A percentile compares a stretch with the other conserved stretches of the same genome.
Evolutionary conservation across 495 filamentous ascomycete species (phyloP).

Genomic region (Xylaria telfairii): DNA sequence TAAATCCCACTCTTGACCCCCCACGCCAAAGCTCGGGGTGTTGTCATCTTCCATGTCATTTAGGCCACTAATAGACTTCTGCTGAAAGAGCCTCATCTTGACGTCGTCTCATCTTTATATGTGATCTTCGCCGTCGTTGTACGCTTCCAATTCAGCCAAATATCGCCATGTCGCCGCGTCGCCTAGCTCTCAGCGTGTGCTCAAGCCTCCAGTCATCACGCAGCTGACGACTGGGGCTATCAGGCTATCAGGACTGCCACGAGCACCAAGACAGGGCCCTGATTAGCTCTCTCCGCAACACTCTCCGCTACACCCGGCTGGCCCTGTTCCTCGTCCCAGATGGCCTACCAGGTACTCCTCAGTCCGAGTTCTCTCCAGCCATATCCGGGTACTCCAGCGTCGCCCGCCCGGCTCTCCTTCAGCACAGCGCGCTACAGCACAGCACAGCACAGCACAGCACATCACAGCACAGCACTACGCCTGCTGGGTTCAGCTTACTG

Average conservation of each 20-base stretch:
- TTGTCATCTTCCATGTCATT: conserved; percentile 44
- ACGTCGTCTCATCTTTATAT: conserved; percentile 38
- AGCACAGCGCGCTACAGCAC: not conserved
- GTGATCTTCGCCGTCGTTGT: conserved; percentile 25
- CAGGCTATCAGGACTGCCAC: conserved; percentile 23
- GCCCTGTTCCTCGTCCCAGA: conserved; percentile 11
- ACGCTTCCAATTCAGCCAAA: conserved; percentile 20
- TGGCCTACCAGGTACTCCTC: not conserved
- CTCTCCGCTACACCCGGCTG: conserved; percentile 12
- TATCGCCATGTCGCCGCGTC: conserved; percentile 17
- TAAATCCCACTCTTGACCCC: conserved; percentile 42
- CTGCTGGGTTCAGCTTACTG: conserved; percentile 6
- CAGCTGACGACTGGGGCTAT: conserved; percentile 23
- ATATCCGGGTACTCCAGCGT: not conserved
- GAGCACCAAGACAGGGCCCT: conserved; percentile 17
- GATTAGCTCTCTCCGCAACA: conserved; percentile 17
- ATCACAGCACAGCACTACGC: not conserved
- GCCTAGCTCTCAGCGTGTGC: conserved; percentile 5
- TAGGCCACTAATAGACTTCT: conserved; percentile 41
- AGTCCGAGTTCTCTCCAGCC: not conserved
- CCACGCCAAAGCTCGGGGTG: conserved; percentile 38
- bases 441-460: not conserved
- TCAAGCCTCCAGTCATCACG: conserved; percentile 15
- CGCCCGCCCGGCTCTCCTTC: not conserved
- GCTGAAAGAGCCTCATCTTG: conserved; percentile 44